Evolutionary conservation across 208 protist species (phyloP).

Genomic region (Crithidia bombi): DNA sequence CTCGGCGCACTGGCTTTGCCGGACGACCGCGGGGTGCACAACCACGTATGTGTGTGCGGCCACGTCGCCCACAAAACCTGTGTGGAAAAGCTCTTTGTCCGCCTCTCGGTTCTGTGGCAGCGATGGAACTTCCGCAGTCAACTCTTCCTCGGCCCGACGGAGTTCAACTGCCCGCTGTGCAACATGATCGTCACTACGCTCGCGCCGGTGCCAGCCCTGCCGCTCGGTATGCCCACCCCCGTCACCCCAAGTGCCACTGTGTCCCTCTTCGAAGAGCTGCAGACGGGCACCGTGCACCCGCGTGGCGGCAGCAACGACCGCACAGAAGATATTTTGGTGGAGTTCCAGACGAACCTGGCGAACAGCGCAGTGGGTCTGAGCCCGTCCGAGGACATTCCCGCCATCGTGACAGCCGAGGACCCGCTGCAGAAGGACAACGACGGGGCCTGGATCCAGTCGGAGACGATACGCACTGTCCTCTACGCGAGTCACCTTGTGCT

Average conservation of each 20-base stretch:
- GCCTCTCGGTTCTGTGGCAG: conserved; percentile 46
- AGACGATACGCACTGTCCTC: conserved; percentile 57
- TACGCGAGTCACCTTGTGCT: conserved; percentile 49
- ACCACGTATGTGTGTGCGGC: conserved; percentile 64
- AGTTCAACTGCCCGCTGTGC: conserved; percentile 78
- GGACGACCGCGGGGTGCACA: conserved; percentile 40
- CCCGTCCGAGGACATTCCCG: conserved; percentile 22
- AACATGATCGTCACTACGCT: conserved; percentile 65
- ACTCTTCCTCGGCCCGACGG: conserved; percentile 43
- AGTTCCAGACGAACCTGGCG: conserved; percentile 46
- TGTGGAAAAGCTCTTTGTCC: conserved; percentile 56
- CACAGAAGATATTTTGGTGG: conserved; percentile 19
- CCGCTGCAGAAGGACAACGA: conserved; percentile 43
- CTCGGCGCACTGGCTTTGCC: conserved; percentile 30
- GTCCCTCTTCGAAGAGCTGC: conserved; percentile 53
- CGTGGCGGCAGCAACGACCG: neutral
- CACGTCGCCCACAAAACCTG: conserved; percentile 73
- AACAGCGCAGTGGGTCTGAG: conserved; percentile 54
- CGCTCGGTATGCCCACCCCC: conserved; percentile 1
- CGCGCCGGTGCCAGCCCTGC: conserved; percentile 57
- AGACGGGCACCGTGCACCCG: conserved; percentile 21
- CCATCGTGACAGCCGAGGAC: conserved; percentile 41
- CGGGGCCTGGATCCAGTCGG: conserved; percentile 53
- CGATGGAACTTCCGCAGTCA: conserved; percentile 44
- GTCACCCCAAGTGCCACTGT: too few species aligned